These are phyloP conservation scores for Collybiopsis confluens DNA, from an alignment of 768 basidiomycete genomes.

Conservation along the genomic window DNA sequence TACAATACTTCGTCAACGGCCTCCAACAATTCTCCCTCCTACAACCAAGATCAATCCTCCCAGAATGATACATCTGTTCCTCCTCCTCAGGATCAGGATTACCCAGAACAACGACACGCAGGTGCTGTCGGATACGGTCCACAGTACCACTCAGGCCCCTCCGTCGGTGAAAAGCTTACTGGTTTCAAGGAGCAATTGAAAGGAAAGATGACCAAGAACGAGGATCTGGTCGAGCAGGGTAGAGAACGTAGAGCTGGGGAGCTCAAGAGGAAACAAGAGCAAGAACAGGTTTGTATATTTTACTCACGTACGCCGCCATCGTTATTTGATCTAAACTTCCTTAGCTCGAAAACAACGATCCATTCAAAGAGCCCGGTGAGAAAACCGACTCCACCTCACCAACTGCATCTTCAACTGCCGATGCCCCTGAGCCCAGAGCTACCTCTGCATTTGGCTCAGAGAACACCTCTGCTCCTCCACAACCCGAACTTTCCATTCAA, in stretches of 20 bases:
- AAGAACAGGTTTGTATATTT: slow-evolving; percentile 16
- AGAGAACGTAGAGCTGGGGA: slow-evolving; percentile 28
- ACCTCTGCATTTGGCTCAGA: not conserved
- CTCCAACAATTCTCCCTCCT: too few species aligned
- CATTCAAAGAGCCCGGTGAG: slow-evolving; percentile 1
- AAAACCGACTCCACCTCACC: not conserved
- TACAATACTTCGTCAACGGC: too few species aligned
- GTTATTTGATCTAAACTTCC: not conserved
- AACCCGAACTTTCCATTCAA: not conserved
- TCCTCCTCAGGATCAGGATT: slow-evolving; percentile 9
- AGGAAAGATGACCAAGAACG: slow-evolving; percentile 29
- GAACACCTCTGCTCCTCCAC: not conserved
- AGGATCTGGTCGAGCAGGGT: slow-evolving; percentile 22
- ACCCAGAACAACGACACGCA: slow-evolving; percentile 41
- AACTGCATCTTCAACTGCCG: not conserved
- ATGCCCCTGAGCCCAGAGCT: not conserved
- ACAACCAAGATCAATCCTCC: too few species aligned
- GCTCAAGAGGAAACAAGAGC: slow-evolving; percentile 25
- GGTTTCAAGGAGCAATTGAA: slow-evolving; percentile 30
- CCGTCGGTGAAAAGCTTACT: slow-evolving; percentile 28
- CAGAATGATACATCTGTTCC: too few species aligned
- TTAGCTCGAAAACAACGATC: not conserved
- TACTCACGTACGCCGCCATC: not conserved
- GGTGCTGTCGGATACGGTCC: slow-evolving; percentile 43
- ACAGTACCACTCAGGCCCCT: slow-evolving; percentile 29